Evolutionary conservation across 176 grass and related monocot species (phyloP).

Genomic region (Rhynchospora pubera): DNA sequence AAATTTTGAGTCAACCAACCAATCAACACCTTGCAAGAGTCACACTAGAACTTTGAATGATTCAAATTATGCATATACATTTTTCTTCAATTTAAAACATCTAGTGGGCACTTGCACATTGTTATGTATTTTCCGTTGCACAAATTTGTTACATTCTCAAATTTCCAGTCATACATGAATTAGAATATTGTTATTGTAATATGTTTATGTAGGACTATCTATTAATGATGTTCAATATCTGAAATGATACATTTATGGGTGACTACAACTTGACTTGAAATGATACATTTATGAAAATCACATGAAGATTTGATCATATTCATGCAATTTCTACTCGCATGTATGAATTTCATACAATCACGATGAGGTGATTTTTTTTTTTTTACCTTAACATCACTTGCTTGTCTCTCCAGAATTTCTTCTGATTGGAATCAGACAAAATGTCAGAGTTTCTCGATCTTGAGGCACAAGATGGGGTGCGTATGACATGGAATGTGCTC

Average conservation of each 20-base stretch:
- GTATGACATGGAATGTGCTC: slow-evolving; percentile 94
- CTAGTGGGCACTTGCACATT: neutral
- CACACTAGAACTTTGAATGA: neutral
- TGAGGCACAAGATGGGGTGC: slow-evolving; percentile 68
- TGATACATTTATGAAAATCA: neutral
- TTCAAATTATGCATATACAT: neutral
- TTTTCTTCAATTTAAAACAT: neutral
- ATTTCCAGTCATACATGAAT: neutral
- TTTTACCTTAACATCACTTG: neutral
- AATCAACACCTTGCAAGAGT: neutral
- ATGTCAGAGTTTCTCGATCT: slow-evolving; percentile 94
- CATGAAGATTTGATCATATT: neutral
- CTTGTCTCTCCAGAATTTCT: neutral
- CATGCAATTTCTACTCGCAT: no score
- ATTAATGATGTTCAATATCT: no score
- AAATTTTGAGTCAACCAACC: neutral
- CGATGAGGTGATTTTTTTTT: neutral
- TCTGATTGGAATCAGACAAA: neutral
- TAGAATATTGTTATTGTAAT: neutral
- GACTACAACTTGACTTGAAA: neutral
- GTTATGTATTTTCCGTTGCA: neutral
- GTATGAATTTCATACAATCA: neutral
- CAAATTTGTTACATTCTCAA: neutral
- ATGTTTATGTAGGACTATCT: no score
- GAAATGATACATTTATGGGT: neutral